These are phyloP conservation scores for Phylloporus sp. DNA, from an alignment of 768 basidiomycete genomes.

Conservation along the genomic window DNA sequence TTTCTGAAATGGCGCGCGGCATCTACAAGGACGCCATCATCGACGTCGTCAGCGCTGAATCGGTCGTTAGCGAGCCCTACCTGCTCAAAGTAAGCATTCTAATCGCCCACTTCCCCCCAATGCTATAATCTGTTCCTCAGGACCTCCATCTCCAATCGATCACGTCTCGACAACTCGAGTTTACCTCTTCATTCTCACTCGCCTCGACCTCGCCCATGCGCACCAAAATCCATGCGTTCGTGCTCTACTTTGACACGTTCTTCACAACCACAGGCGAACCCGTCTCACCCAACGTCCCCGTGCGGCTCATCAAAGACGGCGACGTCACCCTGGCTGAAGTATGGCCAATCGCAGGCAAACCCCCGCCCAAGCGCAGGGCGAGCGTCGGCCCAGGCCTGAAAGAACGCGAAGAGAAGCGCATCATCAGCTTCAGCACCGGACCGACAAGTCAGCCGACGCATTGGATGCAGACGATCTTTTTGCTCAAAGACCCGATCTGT, in stretches of 20 bases:
- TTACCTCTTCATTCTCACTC: conserved; percentile 71
- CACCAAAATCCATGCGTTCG: conserved; percentile 68
- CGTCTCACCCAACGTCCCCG: conserved; percentile 46
- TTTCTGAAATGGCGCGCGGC: conserved; percentile 73
- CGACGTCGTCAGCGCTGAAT: conserved; percentile 66
- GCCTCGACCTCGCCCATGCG: conserved; percentile 54
- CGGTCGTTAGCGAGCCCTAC: conserved; percentile 58
- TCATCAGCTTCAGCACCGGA: conserved; percentile 86
- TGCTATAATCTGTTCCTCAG: conserved; percentile 33
- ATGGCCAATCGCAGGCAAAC: conserved; percentile 71
- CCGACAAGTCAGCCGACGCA: conserved; percentile 85
- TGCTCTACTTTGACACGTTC: conserved; percentile 94
- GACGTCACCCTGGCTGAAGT: conserved; percentile 64
- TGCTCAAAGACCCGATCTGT: conserved; percentile 74
- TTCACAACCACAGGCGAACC: conserved; percentile 62
- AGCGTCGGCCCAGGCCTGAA: conserved; percentile 45
- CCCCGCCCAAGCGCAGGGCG: conserved; percentile 52
- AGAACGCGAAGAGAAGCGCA: conserved; percentile 34
- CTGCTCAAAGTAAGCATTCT: conserved; percentile 57
- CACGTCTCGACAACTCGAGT: conserved; percentile 69
- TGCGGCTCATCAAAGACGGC: conserved; percentile 55
- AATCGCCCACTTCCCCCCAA: neutral
- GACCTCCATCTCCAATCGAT: conserved; percentile 70
- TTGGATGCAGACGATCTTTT: conserved; percentile 94
- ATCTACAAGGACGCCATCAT: conserved; percentile 80